Percentiles rank a stretch among this genome's conserved stretches.
phyloP scores from a whole-genome alignment of 495 filamentous ascomycete species.

The Talaromyces proteolyticus region DNA sequence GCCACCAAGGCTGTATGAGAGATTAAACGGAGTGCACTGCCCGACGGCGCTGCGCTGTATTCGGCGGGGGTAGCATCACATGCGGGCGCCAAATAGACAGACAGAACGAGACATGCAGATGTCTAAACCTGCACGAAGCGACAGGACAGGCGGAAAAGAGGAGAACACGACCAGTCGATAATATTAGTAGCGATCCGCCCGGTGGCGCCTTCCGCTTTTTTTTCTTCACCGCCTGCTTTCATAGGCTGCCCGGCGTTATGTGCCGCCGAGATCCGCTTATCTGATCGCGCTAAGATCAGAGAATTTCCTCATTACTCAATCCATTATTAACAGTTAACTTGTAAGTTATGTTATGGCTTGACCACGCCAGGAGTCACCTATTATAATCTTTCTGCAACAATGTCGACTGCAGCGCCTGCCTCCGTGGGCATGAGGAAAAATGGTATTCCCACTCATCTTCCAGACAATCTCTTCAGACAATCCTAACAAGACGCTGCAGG shows the following conservation, averaged over 20 bases:
- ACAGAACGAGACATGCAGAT: neutral
- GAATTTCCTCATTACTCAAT: no score
- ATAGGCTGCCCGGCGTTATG: conserved; percentile 10
- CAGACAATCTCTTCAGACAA: neutral
- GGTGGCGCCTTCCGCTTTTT: neutral
- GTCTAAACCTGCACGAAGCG: neutral
- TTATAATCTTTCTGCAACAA: neutral
- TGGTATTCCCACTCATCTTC: conserved; percentile 18
- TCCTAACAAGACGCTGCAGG: conserved; percentile 47
- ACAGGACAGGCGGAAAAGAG: conserved; percentile 17
- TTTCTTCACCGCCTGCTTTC: neutral
- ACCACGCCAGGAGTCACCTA: no score
- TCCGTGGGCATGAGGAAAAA: conserved; percentile 40
- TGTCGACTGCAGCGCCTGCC: conserved; percentile 12
- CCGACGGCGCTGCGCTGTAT: neutral
- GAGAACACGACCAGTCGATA: conserved; percentile 7
- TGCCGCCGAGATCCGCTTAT: conserved; percentile 34
- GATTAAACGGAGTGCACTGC: neutral
- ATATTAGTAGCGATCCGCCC: neutral
- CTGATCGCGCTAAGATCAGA: conserved; percentile 33
- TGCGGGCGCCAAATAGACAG: neutral
- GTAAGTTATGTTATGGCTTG: no score
- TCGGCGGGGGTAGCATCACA: conserved; percentile 2
- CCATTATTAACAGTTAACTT: no score
- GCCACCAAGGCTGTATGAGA: neutral